Base-by-base conservation (phyloP, 805 yeast species). In the Kluyveromyces siamensis region DNA sequence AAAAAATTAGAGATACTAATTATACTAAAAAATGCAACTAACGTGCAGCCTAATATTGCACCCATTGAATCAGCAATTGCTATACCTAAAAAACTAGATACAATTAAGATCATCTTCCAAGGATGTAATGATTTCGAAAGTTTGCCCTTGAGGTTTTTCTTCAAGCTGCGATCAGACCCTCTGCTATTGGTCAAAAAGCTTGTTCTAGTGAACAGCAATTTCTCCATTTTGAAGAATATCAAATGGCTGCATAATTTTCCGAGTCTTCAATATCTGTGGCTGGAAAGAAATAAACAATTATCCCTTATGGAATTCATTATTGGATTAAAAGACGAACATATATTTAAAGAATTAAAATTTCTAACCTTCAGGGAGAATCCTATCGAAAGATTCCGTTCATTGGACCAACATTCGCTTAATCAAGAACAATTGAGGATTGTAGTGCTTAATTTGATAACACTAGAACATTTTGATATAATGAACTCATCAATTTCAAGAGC, bases 331-430 rank as follows among this genome's bases (percentile, higher is more conserved):
- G 47, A 53, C 9, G 42, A 46, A 14, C 54, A 51, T n/a, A 30
- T 63, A 8, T 57, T 56, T 27, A 44, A 49, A 4, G 40, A 41
- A 7, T 47, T 65, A 11, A 37, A 49, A 30, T 57, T 54, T 40
- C 48, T 65, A 17, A 62, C 64, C 2, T 61, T 65, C 40, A 55
- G 69, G 42, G 68, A 64, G 48, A 48, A 50, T 44, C 51, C 40
- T 33, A 41, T 54, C 8, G 44, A 48, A 10, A 19, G 44, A 6
- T 50, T 46, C 18, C 27, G 52, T 9, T 55, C 55, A 38, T 36
- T 57, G n/a, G 54, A 55, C 16, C 50, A 42, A 35, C 8, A 27
- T 8, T 7, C 19, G 27, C 27, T 6, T 25, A 17, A 13, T 27
- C 38, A 41, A 17, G 46, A 21, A 47, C 39, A 41, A 41, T 36